phyloP scores from a whole-genome alignment of 1,284 basidiomycete species.

The Sanghuangporus weigelae region DNA sequence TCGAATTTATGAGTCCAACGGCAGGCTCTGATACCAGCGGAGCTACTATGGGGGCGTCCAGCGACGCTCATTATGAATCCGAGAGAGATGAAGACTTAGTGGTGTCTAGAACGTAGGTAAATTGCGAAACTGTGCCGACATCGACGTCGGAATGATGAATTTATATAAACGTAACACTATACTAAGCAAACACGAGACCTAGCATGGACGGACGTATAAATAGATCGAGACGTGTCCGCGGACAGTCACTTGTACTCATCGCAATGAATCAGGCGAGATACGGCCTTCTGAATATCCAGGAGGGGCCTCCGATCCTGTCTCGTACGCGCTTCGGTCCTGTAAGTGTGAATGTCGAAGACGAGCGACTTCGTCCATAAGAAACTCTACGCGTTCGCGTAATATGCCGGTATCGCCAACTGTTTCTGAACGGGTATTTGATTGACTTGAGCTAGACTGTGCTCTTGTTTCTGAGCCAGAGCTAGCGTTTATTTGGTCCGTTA shows the following conservation, averaged over 20 bases:
- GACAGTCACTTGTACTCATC: not conserved
- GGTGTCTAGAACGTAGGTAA: not conserved
- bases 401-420: not conserved
- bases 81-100: not conserved
- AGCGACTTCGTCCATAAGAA: not conserved
- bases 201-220: not conserved
- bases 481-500: too few species aligned
- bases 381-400: not conserved
- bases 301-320: not conserved
- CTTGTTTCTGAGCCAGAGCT: too few species aligned
- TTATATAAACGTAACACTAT: not conserved
- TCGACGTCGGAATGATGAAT: not conserved
- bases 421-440: not conserved
- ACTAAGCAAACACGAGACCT: not conserved
- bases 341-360: not conserved
- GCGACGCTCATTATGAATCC: not conserved
- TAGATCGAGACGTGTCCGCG: not conserved
- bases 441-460: not conserved
- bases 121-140: not conserved
- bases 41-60: not conserved
- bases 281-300: not conserved
- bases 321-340: not conserved
- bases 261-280: not conserved
- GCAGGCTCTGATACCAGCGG: not conserved
- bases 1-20: not conserved